Conservation (phyloP, 768 basidiomycete genomes). For the Lanmaoa rubissima region DNA sequence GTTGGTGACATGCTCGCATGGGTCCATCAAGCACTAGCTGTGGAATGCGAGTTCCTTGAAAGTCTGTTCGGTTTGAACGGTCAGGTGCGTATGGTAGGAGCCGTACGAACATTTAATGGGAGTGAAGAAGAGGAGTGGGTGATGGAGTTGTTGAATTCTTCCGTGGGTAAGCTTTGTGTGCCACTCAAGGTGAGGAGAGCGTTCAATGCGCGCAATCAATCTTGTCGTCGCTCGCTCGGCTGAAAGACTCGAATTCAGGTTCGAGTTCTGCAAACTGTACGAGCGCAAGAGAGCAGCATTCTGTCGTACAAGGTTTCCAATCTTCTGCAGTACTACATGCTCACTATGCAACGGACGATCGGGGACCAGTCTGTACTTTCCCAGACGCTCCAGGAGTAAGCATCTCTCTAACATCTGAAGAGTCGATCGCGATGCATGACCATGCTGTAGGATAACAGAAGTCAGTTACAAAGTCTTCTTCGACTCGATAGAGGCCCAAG, state of each 20-base stretch:
- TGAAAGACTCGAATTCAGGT: slow-evolving; percentile 42
- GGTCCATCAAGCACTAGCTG: slow-evolving; percentile 95
- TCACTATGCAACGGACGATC: slow-evolving; percentile 41
- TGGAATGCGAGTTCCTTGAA: slow-evolving; percentile 92
- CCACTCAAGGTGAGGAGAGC: slow-evolving; percentile 71
- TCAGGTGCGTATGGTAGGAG: slow-evolving; percentile 66
- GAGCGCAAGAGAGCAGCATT: slow-evolving; percentile 91
- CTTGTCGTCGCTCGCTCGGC: neutral
- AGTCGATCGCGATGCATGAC: neutral
- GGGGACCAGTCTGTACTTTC: slow-evolving; percentile 81
- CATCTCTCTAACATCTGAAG: neutral
- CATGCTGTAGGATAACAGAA: slow-evolving; percentile 63
- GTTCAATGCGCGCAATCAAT: neutral
- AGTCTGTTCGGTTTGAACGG: slow-evolving; percentile 70
- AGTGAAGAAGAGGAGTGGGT: slow-evolving; percentile 79
- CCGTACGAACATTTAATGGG: slow-evolving; percentile 51
- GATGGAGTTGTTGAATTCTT: slow-evolving; percentile 73
- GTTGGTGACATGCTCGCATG: slow-evolving; percentile 98
- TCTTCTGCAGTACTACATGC: slow-evolving; percentile 89
- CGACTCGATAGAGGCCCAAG: slow-evolving; percentile 83
- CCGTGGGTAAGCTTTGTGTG: slow-evolving; percentile 78
- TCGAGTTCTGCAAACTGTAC: slow-evolving; percentile 90
- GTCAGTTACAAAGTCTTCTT: slow-evolving; percentile 83
- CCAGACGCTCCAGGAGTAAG: slow-evolving; percentile 76
- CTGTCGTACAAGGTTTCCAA: slow-evolving; percentile 92